Conservation (phyloP, 2,329 filamentous ascomycete genomes). For the Stagonosporopsis tanaceti region DNA sequence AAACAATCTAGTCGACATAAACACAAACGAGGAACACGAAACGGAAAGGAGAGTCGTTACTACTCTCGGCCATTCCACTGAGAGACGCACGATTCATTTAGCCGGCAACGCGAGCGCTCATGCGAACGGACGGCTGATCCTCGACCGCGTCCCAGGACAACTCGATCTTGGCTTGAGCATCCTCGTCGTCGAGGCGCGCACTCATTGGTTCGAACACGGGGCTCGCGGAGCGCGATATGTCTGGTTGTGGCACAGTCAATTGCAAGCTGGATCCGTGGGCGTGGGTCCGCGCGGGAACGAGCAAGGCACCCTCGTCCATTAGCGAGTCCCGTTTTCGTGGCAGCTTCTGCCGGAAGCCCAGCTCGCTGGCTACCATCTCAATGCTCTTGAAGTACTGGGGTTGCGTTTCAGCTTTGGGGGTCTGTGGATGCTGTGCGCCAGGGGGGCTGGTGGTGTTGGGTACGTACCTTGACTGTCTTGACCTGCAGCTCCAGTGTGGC, state of each 20-base stretch:
- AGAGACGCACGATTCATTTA: slow-evolving; percentile 7
- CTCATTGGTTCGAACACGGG: slow-evolving; percentile 47
- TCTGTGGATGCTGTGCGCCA: neutral
- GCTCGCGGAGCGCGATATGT: slow-evolving; percentile 44
- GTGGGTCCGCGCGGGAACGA: slow-evolving; percentile 29
- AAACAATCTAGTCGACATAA: neutral
- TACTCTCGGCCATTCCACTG: neutral
- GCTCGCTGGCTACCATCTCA: slow-evolving; percentile 55
- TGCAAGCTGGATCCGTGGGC: slow-evolving; percentile 27
- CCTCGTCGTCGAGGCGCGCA: slow-evolving; percentile 40
- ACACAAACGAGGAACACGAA: neutral
- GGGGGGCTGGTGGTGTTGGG: slow-evolving; percentile 9
- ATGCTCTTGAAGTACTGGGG: slow-evolving; percentile 59
- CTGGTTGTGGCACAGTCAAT: slow-evolving; percentile 41
- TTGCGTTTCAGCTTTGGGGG: slow-evolving; percentile 18
- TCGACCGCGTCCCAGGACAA: slow-evolving; percentile 36
- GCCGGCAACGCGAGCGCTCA: slow-evolving; percentile 42
- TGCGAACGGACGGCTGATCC: slow-evolving; percentile 41
- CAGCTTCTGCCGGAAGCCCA: slow-evolving; percentile 56
- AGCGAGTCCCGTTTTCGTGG: slow-evolving; percentile 48
- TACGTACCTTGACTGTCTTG: slow-evolving; percentile 48
- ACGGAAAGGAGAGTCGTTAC: slow-evolving; percentile 8
- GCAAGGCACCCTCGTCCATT: slow-evolving; percentile 36
- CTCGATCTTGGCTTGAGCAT: slow-evolving; percentile 25
- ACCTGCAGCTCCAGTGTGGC: slow-evolving; percentile 59